Percentiles rank a stretch among this genome's conserved stretches.
phyloP scores from a whole-genome alignment of 2,329 filamentous ascomycete genomes.

The Sporothrix mexicana region DNA sequence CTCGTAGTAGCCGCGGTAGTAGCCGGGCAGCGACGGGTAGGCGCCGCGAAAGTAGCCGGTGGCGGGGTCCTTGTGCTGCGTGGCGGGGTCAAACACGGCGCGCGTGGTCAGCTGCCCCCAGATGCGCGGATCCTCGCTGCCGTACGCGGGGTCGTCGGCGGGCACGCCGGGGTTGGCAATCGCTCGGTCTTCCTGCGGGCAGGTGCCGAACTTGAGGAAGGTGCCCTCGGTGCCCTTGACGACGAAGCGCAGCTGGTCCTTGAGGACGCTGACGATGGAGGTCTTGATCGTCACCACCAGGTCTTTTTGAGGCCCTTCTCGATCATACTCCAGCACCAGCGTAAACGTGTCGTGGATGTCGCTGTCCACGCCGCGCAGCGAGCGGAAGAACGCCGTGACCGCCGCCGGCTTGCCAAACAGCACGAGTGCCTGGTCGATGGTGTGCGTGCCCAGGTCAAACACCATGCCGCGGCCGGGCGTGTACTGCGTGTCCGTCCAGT shows the following conservation, averaged over 20 bases:
- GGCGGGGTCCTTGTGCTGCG: conserved; percentile 38
- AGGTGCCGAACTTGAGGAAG: conserved; percentile 48
- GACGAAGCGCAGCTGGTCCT: conserved; percentile 65
- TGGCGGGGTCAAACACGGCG: conserved; percentile 43
- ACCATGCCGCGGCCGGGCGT: conserved; percentile 48
- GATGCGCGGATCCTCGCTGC: conserved; percentile 45
- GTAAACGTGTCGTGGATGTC: conserved; percentile 56
- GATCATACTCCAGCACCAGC: conserved; percentile 62
- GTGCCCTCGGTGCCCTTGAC: conserved; percentile 64
- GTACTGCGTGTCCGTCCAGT: conserved; percentile 42
- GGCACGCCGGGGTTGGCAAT: conserved; percentile 35
- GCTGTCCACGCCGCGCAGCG: conserved; percentile 53
- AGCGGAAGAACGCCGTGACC: conserved; percentile 63
- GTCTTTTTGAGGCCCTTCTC: conserved; percentile 43
- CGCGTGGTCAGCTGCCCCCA: conserved; percentile 50
- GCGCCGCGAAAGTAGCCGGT: conserved; percentile 46
- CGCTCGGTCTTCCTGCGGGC: conserved; percentile 46
- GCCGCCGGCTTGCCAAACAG: conserved; percentile 63
- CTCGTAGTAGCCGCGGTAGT: conserved; percentile 50
- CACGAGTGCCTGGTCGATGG: conserved; percentile 65
- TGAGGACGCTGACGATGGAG: conserved; percentile 62
- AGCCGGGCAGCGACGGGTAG: conserved; percentile 48
- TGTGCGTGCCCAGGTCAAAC: conserved; percentile 56
- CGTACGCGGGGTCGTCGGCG: conserved; percentile 42
- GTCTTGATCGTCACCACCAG: conserved; percentile 65